A percentile compares a stretch with the other conserved stretches of the same genome.
Evolutionary conservation across 208 protist genomes (phyloP).

Genomic region (Leishmania turanica): DNA sequence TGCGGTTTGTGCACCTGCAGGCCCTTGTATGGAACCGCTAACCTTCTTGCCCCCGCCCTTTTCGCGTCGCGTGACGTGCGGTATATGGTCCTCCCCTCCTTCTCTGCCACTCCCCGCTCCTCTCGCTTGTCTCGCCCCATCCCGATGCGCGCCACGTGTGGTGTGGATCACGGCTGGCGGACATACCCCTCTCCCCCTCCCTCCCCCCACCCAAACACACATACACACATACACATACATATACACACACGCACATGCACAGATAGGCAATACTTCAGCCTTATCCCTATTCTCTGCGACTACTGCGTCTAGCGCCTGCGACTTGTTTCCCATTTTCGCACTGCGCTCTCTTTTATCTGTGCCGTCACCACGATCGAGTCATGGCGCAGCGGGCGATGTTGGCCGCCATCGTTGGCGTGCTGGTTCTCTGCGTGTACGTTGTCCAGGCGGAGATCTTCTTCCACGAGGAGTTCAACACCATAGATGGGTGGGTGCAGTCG

Average conservation of each 20-base stretch:
- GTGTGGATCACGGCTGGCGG: too few relatives aligned
- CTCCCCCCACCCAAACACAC: too few relatives aligned
- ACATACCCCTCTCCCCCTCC: too few relatives aligned
- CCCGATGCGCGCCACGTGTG: too few relatives aligned
- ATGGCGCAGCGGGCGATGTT: conserved; percentile 15
- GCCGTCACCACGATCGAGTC: background rate
- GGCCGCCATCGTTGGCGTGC: conserved; percentile 24
- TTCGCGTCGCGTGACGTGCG: background rate
- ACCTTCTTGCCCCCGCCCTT: background rate
- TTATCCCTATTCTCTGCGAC: background rate
- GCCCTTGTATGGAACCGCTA: background rate
- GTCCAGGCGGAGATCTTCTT: conserved; percentile 59
- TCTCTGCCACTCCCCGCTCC: background rate
- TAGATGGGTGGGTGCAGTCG: conserved; percentile 67
- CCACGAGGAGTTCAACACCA: conserved; percentile 72
- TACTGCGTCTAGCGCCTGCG: background rate
- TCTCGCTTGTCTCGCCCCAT: background rate
- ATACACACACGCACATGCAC: background rate
- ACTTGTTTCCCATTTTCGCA: background rate
- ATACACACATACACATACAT: background rate
- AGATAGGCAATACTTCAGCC: background rate
- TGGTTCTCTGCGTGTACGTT: conserved; percentile 28
- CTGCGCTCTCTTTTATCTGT: background rate
- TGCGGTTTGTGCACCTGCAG: background rate
- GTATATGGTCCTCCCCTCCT: too few relatives aligned